Percentiles rank a stretch among this genome's conserved stretches.
phyloP scores from a whole-genome alignment of 2,329 filamentous ascomycete species.

The Pyrenophora tritici-repentis region DNA sequence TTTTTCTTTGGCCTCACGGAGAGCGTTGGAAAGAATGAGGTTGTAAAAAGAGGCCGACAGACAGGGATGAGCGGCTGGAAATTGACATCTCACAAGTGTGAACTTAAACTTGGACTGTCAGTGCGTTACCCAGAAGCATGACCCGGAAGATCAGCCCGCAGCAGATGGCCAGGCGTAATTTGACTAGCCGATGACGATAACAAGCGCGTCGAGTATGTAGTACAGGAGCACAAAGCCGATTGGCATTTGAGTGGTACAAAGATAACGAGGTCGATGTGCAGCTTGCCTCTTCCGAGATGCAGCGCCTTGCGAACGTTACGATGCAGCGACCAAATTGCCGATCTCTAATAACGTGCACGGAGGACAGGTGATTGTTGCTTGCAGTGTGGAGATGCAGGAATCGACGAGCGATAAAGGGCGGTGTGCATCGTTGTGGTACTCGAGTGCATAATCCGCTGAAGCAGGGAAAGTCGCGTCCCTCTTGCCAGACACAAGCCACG shows the following conservation, averaged over 20 bases:
- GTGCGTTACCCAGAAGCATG: background rate
- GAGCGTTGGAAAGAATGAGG: background rate
- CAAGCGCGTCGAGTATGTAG: conserved; percentile 7
- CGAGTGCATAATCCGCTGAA: background rate
- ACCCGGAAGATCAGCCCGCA: background rate
- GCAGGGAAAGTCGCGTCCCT: conserved; percentile 3
- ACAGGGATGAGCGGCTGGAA: background rate
- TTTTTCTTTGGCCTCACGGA: background rate
- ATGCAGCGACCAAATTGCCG: background rate
- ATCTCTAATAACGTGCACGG: conserved; percentile 2
- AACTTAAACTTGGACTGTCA: background rate
- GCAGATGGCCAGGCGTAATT: background rate
- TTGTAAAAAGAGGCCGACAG: background rate
- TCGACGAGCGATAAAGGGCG: conserved; percentile 3
- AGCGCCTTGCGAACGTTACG: conserved; percentile 7
- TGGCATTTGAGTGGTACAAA: conserved; percentile 13
- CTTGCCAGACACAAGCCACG: conserved; percentile 5
- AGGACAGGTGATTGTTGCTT: background rate
- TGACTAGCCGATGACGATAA: conserved; percentile 12
- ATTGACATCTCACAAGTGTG: background rate
- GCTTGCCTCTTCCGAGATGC: conserved; percentile 9
- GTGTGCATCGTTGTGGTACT: background rate
- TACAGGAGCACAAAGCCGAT: conserved; percentile 12
- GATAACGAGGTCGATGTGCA: conserved; percentile 10
- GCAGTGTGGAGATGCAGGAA: background rate